A percentile compares a stretch with the other conserved stretches of the same genome.
These are phyloP conservation scores for Millerago galiae DNA, from an alignment of 805 yeast species.

Conservation along the genomic window DNA sequence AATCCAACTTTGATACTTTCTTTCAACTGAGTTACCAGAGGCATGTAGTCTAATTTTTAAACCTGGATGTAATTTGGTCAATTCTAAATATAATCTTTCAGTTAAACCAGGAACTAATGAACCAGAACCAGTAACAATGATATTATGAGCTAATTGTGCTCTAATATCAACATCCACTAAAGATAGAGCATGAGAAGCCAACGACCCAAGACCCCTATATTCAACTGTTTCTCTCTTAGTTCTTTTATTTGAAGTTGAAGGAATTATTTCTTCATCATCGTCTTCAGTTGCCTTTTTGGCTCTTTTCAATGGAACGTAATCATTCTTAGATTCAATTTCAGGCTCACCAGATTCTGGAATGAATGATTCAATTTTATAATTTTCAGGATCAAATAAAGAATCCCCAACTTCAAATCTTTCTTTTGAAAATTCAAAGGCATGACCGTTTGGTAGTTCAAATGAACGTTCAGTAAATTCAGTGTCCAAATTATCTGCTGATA, in stretches of 20 bases:
- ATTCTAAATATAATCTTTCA: constrained; percentile 67
- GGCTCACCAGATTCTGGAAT: constrained; percentile 47
- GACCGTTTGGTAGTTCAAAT: constrained; percentile 77
- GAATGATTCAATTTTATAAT: constrained; percentile 32
- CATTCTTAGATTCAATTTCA: constrained; percentile 41
- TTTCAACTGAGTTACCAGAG: constrained; percentile 69
- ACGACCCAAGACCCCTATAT: constrained; percentile 48
- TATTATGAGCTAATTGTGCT: constrained; percentile 82
- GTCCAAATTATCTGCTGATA: constrained; percentile 12
- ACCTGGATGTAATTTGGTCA: constrained; percentile 70
- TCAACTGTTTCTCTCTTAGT: constrained; percentile 19
- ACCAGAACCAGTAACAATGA: constrained; percentile 80
- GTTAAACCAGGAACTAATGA: constrained; percentile 77
- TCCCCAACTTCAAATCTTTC: constrained; percentile 65
- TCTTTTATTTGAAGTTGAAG: constrained; percentile 22
- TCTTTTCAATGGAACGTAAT: constrained; percentile 71
- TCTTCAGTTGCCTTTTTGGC: constrained; percentile 31
- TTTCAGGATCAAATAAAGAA: constrained; percentile 59
- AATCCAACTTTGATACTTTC: constrained; percentile 80
- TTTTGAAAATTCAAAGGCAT: constrained; percentile 49
- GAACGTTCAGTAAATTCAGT: constrained; percentile 31
- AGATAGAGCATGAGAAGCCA: constrained; percentile 49
- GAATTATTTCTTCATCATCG: constrained; percentile 25
- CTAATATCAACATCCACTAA: constrained; percentile 75
- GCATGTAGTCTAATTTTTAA: constrained; percentile 79